Percentiles rank a stretch among this genome's conserved stretches.
Conservation (phyloP, 73 alveolate genomes). For the Effrenium voratum region DNA sequence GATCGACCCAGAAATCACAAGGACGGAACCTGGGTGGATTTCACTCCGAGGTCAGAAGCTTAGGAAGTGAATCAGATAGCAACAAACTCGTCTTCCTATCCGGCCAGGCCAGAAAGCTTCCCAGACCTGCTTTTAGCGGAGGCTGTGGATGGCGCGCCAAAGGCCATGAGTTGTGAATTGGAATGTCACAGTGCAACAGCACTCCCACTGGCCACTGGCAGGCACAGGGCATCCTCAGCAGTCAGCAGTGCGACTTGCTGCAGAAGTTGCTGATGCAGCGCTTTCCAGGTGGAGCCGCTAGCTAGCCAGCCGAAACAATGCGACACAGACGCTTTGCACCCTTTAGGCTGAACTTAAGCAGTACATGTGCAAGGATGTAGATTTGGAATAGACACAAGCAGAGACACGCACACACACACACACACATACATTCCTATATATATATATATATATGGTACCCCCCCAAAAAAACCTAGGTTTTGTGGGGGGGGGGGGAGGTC, state of each 20-base stretch:
- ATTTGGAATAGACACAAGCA: too few relatives aligned
- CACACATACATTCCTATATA: too few relatives aligned
- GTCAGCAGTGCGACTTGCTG: constrained; percentile 38
- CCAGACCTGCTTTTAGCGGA: constrained; percentile 66
- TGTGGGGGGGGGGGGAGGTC: too few relatives aligned
- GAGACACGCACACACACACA: too few relatives aligned
- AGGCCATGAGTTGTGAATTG: background rate
- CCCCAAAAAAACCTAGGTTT: too few relatives aligned
- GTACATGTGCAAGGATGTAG: too few relatives aligned
- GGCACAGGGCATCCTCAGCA: constrained; percentile 32
- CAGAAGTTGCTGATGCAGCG: constrained; percentile 44
- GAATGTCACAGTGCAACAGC: background rate
- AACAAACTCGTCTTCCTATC: background rate
- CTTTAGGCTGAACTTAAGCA: too few relatives aligned
- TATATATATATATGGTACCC: too few relatives aligned
- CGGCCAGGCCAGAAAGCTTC: constrained; percentile 2
- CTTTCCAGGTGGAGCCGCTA: background rate
- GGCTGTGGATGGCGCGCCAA: constrained; percentile 79
- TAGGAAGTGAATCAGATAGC: background rate
- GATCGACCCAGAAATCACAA: background rate
- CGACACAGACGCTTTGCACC: too few relatives aligned
- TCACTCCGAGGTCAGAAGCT: constrained; percentile 11
- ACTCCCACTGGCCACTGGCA: background rate
- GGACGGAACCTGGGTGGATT: constrained; percentile 89
- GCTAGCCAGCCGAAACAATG: background rate